Percentiles rank a stretch among this genome's conserved stretches.
Conservation (phyloP, 169 alveolate species). For the Cryptosporidium sp. region DNA sequence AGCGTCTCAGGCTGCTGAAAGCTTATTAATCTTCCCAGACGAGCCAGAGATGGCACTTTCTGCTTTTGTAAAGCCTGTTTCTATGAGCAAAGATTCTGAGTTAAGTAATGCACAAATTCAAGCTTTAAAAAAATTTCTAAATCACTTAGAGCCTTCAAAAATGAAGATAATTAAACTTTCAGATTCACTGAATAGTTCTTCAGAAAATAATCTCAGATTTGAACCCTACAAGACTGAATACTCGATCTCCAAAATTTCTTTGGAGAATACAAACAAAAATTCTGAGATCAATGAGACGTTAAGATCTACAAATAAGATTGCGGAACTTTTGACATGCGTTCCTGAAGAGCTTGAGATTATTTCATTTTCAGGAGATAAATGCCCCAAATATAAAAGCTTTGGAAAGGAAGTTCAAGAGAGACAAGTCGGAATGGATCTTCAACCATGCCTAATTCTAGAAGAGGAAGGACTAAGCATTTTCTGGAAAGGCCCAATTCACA, state of each 20-base stretch:
- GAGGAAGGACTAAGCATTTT: constrained; percentile 45
- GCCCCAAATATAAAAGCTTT: constrained; percentile 35
- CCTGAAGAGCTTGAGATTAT: constrained; percentile 49
- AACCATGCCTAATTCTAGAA: constrained; percentile 28
- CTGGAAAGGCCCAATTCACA: constrained; percentile 73
- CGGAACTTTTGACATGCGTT: constrained; percentile 51
- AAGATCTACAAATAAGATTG: constrained; percentile 8
- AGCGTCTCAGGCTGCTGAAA: constrained; percentile 71
- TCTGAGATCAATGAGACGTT: neutral
- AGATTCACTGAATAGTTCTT: neutral
- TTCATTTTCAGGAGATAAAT: neutral
- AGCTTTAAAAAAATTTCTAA: neutral
- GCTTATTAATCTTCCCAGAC: constrained; percentile 45
- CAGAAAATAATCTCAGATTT: neutral
- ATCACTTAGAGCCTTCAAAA: constrained; percentile 10
- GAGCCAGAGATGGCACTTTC: constrained; percentile 72
- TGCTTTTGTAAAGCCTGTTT: constrained; percentile 35
- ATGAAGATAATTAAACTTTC: constrained; percentile 41
- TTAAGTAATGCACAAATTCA: neutral
- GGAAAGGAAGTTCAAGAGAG: constrained; percentile 15
- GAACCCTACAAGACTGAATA: constrained; percentile 58
- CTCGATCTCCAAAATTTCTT: neutral
- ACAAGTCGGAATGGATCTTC: neutral
- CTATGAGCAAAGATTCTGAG: neutral
- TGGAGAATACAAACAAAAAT: neutral